Conservation (phyloP, 768 basidiomycete genomes). For the Mrakia frigida region DNA sequence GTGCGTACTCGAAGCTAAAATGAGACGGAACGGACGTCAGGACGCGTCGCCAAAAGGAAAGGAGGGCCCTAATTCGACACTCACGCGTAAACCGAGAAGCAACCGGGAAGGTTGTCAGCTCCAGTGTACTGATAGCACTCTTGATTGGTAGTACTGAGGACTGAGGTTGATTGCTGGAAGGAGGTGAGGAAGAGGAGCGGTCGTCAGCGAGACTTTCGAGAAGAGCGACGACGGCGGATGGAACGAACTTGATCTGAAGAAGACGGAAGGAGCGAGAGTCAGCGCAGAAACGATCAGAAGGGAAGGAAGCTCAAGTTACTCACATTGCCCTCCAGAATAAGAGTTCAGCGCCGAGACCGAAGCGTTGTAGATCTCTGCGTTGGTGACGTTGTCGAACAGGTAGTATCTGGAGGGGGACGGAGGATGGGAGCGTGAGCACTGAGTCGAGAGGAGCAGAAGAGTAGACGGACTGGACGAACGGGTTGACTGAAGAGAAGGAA, state of each 20-base stretch:
- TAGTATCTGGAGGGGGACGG: no score
- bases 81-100: slow-evolving; percentile 68
- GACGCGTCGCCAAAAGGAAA: not conserved
- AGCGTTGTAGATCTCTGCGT: not conserved
- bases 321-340: slow-evolving; percentile 18
- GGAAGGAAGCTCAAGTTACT: not conserved
- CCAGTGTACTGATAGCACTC: slow-evolving; percentile 59
- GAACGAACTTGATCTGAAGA: no score
- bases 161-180: slow-evolving; percentile 75
- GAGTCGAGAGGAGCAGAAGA: no score
- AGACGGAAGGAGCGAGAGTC: no score
- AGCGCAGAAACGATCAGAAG: no score
- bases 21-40: not conserved
- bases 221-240: no score
- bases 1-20: slow-evolving; percentile 7
- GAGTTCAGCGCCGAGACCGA: not conserved
- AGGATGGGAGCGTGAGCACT: no score
- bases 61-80: not conserved
- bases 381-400: not conserved
- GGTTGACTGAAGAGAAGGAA: not conserved
- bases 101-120: slow-evolving; percentile 43
- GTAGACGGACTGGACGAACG: no score
- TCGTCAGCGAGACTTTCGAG: slow-evolving; percentile 36
- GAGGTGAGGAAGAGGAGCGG: no score
- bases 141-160: slow-evolving; percentile 59